Base-by-base conservation (phyloP, 2,329 filamentous ascomycete species). In the Tolypocladium album region DNA sequence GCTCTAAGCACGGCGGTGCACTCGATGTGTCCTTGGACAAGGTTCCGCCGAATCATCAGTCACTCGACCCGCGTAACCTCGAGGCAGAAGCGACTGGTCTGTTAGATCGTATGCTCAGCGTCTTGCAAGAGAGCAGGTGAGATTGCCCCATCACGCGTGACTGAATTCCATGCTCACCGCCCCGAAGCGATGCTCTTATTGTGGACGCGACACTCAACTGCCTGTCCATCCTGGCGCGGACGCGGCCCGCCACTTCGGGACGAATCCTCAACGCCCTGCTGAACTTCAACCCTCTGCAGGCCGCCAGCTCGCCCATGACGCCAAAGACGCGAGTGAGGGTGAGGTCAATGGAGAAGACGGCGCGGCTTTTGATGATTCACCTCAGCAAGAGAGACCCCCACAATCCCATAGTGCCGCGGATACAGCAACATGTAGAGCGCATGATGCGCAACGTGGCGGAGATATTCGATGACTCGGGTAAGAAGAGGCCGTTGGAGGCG, bases 331-430 rank as follows among this genome's bases (percentile, higher is more conserved):
- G 88, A 67, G 88, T 99, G 61, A 85, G 93, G 67, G 82, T 96
- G 62, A 91, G 88, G 74, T 97, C 93, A 6, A 94, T 99, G 86
- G 93, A 97, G 73, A 91, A 96, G 70, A 99, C 94, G 31, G 89
- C 89, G 3, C 85, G 92, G 67, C 86, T 92, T 65, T 77, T 99
- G 55, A 80, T 97, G 45, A 82, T 92, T 58, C 92, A 97, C 73
- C 78, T 96, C 58, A 79, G 88, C 65, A 93, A 93, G 76, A 92
- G 92, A 68, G 92, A 94, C 66, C 89, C 90, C 2, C 88, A 89
- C 59, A 89, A 92, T 66, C 86, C 90, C 0, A 79, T 92, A 58
- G 82, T 83, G 27, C 82, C 82, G 0, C 88, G 90, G 62, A 94
- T 99, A 71, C 90, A 96, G 67, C 89, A 94, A 69, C 88, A 96